Evolutionary conservation across 2,329 filamentous ascomycete genomes (phyloP).

Genomic region (Pyrenophora seminiperda): DNA sequence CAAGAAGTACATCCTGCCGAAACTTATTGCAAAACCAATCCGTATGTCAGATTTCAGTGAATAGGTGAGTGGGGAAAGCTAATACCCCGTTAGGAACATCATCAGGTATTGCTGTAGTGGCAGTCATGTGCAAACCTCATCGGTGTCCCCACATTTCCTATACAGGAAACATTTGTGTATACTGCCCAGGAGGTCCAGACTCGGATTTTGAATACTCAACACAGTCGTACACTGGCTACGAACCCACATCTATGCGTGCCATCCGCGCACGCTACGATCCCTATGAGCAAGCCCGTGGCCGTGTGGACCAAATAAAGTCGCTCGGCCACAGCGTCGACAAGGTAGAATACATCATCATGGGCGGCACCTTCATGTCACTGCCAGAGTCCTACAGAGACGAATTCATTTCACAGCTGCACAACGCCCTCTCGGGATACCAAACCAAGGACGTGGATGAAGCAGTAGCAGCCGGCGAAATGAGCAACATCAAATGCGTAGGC

Average conservation of each 20-base stretch:
- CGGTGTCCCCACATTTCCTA: constrained; percentile 97
- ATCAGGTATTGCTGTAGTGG: constrained; percentile 95
- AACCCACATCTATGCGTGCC: constrained; percentile 97
- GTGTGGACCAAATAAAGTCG: constrained; percentile 95
- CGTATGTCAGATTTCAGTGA: constrained; percentile 57
- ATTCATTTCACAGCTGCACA: constrained; percentile 95
- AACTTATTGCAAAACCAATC: constrained; percentile 96
- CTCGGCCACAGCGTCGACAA: constrained; percentile 98
- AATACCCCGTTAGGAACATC: constrained; percentile 80
- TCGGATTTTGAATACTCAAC: constrained; percentile 99
- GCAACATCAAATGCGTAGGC: constrained; percentile 94
- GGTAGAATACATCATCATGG: constrained; percentile 99
- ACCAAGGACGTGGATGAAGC: constrained; percentile 94
- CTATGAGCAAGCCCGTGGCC: constrained; percentile 93
- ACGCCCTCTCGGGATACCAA: constrained; percentile 94
- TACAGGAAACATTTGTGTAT: constrained; percentile 98
- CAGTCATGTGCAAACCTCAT: constrained; percentile 99
- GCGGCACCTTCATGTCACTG: constrained; percentile 98
- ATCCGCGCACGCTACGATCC: constrained; percentile 97
- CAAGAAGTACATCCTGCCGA: constrained; percentile 98
- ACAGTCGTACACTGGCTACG: constrained; percentile 97
- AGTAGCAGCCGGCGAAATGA: constrained; percentile 92
- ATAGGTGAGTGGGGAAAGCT: not conserved
- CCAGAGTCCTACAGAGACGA: constrained; percentile 86
- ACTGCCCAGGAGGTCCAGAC: constrained; percentile 95